phyloP scores from a whole-genome alignment of 352 stramenopile species.

The Thalassiosira mediterranea region DNA sequence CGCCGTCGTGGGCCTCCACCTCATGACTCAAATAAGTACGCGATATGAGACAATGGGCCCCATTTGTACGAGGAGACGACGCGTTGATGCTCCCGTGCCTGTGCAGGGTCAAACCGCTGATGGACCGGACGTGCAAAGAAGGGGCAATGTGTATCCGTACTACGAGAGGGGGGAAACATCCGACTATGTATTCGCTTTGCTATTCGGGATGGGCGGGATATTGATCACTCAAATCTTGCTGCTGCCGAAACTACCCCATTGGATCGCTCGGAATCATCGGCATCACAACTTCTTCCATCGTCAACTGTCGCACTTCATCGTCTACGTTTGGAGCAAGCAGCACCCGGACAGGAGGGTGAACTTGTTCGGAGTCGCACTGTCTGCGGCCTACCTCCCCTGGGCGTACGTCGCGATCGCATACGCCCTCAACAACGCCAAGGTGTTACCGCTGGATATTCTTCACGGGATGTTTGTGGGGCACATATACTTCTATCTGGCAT shows the following conservation, averaged over 20 bases:
- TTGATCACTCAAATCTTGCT: constrained; percentile 59
- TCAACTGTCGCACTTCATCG: constrained; percentile 76
- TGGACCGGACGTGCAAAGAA: neutral
- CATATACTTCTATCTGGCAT: constrained; percentile 55
- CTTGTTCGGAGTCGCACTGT: constrained; percentile 82
- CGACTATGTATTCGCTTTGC: constrained; percentile 80
- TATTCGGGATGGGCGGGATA: constrained; percentile 73
- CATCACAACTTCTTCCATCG: constrained; percentile 68
- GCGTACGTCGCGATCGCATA: constrained; percentile 68
- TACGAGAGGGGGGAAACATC: constrained; percentile 72
- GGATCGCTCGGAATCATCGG: constrained; percentile 15
- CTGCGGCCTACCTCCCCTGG: constrained; percentile 83
- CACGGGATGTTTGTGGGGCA: constrained; percentile 60
- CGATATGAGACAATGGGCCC: constrained; percentile 49
- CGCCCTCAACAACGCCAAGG: constrained; percentile 37
- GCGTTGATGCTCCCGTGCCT: neutral
- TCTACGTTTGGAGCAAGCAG: constrained; percentile 85
- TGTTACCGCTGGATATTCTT: constrained; percentile 42
- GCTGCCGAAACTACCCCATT: constrained; percentile 27
- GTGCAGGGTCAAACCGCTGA: neutral
- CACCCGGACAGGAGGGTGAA: constrained; percentile 66
- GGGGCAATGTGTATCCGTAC: constrained; percentile 57
- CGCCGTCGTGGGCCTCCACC: constrained; percentile 76
- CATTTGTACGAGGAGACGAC: constrained; percentile 35
- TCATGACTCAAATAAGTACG: constrained; percentile 55